These are phyloP conservation scores for Aspergillus campestris DNA, from an alignment of 495 filamentous ascomycete genomes.

Conservation along the genomic window DNA sequence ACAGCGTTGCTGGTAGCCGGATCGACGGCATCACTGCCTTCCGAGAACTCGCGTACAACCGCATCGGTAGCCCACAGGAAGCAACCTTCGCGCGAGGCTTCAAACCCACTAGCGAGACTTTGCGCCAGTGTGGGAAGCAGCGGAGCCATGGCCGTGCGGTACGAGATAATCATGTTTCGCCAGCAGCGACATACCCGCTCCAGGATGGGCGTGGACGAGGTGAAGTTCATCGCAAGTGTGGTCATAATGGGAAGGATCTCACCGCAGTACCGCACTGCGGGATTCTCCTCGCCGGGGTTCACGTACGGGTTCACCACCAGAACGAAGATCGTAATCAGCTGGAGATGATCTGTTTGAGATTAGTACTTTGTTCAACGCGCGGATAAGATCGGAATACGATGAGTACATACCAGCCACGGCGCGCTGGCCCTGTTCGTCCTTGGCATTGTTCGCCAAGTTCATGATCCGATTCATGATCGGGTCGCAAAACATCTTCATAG, in stretches of 20 bases:
- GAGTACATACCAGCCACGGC: constrained; percentile 64
- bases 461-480: constrained; percentile 82
- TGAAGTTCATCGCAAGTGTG: constrained; percentile 77
- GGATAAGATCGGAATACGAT: not conserved
- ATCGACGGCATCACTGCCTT: constrained; percentile 78
- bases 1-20: constrained; percentile 76
- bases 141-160: constrained; percentile 79
- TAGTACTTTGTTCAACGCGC: constrained; percentile 9
- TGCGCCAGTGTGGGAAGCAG: constrained; percentile 78
- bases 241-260: constrained; percentile 83
- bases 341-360: constrained; percentile 61
- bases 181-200: constrained; percentile 92
- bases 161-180: constrained; percentile 92
- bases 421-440: constrained; percentile 68
- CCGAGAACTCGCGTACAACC: constrained; percentile 89
- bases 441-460: constrained; percentile 75
- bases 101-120: constrained; percentile 77
- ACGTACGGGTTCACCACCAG: constrained; percentile 74
- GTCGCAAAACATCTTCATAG: constrained; percentile 88
- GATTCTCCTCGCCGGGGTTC: constrained; percentile 63
- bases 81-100: constrained; percentile 81
- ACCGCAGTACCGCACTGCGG: constrained; percentile 91
- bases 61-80: constrained; percentile 96
- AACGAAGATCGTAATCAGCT: constrained; percentile 83
- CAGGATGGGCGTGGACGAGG: constrained; percentile 74